Base-by-base conservation (phyloP, 1,284 basidiomycete species). In the Porogramme epimiltina region DNA sequence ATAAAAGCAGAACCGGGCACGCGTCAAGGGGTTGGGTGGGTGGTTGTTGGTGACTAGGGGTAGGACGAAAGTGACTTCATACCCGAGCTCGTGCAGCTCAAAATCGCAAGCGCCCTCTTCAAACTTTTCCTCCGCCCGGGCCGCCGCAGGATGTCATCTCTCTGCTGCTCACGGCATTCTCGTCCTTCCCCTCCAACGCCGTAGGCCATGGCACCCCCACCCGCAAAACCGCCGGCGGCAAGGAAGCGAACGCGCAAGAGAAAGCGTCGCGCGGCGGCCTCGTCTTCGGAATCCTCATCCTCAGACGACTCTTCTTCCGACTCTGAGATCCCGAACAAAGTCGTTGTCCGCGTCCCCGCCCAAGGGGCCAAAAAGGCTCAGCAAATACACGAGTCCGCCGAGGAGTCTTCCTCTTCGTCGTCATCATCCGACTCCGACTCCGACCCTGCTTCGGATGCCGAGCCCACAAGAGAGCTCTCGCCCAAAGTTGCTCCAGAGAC, bases 241-340 rank as follows among this genome's bases (percentile, higher is more conserved):
- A 45, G 59, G 22, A 75, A 70, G 59, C 69, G 74, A 22, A 72
- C 64, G 47, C 64, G 73, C 47, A 75, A 74, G 56, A 68, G 74
- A 36, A 75, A 74, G 47, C 60, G 74, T 33, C 69, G 73, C 43
- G 67, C 68, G 11, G 71, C 68, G 9, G 71, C 71, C 0, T 71
- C 70, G 0, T 74, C 73, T 0, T 67, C 64, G 5, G 54, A 58
- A 3, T 70, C 70, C 16, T 71, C 66, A 4, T 65, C 71, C 3
- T 69, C 66, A 16, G 54, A 62, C 19, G 64, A 59, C 31, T 59
- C 62, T n/a, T 66, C 65, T 15, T 64, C 65, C 13, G 62, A 62
- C 46, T 62, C 62, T 15, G 60, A 62, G 10, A 33, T 46, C 20
- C 47, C 59, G 23, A 42, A 45, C 28, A 48, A 44, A 19, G 45